A percentile compares a stretch with the other conserved stretches of the same genome.
These are phyloP conservation scores for Saccharomyces kudriavzevii DNA, from an alignment of 805 yeast species.

Conservation along the genomic window DNA sequence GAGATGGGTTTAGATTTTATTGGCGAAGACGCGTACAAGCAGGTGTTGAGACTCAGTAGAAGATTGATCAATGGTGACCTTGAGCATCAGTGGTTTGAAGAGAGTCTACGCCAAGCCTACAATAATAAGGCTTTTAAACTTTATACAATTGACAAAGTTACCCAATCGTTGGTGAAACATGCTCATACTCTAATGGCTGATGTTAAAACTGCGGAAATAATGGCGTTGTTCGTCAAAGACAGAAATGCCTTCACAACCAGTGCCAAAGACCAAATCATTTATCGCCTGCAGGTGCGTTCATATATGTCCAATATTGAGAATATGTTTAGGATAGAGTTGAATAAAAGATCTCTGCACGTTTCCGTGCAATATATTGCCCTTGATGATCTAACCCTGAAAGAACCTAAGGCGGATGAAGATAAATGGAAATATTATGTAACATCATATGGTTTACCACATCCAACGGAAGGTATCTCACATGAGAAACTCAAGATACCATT, in stretches of 20 bases:
- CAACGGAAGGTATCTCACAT: slow-evolving; percentile 90
- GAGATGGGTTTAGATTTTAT: slow-evolving; percentile 71
- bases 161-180: slow-evolving; percentile 76
- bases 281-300: slow-evolving; percentile 79
- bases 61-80: slow-evolving; percentile 79
- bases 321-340: slow-evolving; percentile 79
- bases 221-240: slow-evolving; percentile 76
- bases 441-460: slow-evolving; percentile 86
- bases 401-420: slow-evolving; percentile 60
- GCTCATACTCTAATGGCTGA: slow-evolving; percentile 80
- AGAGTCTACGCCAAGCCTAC: slow-evolving; percentile 88
- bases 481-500: slow-evolving; percentile 74
- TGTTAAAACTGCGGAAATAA: slow-evolving; percentile 67
- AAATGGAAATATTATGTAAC: slow-evolving; percentile 91
- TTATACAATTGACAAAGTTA: slow-evolving; percentile 87
- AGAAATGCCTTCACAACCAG: slow-evolving; percentile 56
- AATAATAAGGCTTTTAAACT: slow-evolving; percentile 87
- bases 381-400: slow-evolving; percentile 80
- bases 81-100: slow-evolving; percentile 94
- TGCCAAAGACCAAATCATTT: slow-evolving; percentile 80
- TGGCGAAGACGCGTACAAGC: slow-evolving; percentile 66
- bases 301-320: slow-evolving; percentile 81
- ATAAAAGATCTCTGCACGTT: slow-evolving; percentile 44
- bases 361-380: slow-evolving; percentile 76
- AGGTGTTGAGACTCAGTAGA: slow-evolving; percentile 67